A percentile compares a stretch with the other conserved stretches of the same genome.
These are phyloP conservation scores for Saxophila tyrrhenica DNA, from an alignment of 495 filamentous ascomycete genomes.

Conservation along the genomic window DNA sequence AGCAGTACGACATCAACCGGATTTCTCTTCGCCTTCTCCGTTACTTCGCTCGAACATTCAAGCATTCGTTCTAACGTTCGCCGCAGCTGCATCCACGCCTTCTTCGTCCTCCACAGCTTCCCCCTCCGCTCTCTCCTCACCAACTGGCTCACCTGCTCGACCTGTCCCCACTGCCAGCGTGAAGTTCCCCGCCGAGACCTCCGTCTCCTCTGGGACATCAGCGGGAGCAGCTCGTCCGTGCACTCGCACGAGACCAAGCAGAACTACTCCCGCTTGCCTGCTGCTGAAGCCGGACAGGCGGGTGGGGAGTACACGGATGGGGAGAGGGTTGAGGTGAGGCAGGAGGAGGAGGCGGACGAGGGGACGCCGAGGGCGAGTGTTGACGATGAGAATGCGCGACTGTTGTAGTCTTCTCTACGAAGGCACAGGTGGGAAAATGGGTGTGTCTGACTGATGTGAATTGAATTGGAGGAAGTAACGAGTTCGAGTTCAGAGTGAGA, in stretches of 20 bases:
- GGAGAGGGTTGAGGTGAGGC: not conserved
- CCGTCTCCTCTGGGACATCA: not conserved
- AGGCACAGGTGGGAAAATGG: not conserved
- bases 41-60: not conserved
- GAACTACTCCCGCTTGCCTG: not conserved
- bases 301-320: not conserved
- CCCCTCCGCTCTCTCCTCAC: not conserved
- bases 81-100: constrained; percentile 11
- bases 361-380: constrained; percentile 6
- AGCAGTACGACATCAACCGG: no score
- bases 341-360: not conserved
- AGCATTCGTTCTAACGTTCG: not conserved
- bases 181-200: constrained; percentile 1
- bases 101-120: constrained; percentile 4
- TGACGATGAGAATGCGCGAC: constrained; percentile 12
- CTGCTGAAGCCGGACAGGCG: no score
- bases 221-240: not conserved
- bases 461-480: no score
- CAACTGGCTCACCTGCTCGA: not conserved
- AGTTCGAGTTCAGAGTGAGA: not conserved
- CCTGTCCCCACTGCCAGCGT: constrained; percentile 14
- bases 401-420: constrained; percentile 4
- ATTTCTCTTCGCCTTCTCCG: not conserved
- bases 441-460: no score
- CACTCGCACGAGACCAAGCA: constrained; percentile 2